Percentiles rank a stretch among this genome's conserved stretches.
These are phyloP conservation scores for Backusella macrospora DNA, from an alignment of 192 early-diverging fungal species.

Conservation along the genomic window DNA sequence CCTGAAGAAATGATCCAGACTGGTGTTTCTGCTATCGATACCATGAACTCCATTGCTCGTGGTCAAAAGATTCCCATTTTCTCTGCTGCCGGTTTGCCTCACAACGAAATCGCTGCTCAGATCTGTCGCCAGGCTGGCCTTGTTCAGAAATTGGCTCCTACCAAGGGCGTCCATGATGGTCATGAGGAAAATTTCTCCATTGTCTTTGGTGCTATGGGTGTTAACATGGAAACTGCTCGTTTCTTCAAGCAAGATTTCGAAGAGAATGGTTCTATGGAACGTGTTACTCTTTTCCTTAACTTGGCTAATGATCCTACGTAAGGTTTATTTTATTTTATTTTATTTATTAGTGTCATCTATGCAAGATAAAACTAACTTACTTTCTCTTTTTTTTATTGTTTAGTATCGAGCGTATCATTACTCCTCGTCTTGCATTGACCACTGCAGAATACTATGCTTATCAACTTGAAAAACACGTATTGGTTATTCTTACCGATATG, in stretches of 20 bases:
- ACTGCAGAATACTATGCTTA: slow-evolving; percentile 99
- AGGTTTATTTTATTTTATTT: slow-evolving; percentile 30
- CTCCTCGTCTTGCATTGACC: slow-evolving; percentile 97
- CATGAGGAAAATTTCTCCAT: slow-evolving; percentile 99
- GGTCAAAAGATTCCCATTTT: slow-evolving; percentile 99
- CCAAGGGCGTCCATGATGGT: slow-evolving; percentile 91
- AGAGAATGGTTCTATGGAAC: slow-evolving; percentile 98
- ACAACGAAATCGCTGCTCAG: slow-evolving; percentile 99
- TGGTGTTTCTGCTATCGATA: slow-evolving; percentile 98
- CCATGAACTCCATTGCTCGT: slow-evolving; percentile 99
- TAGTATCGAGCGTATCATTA: slow-evolving; percentile 99
- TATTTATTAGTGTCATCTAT: background rate
- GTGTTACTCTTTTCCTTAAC: slow-evolving; percentile 98
- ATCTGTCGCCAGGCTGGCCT: slow-evolving; percentile 99
- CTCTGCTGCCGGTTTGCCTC: slow-evolving; percentile 96
- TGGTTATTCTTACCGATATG: slow-evolving; percentile 99
- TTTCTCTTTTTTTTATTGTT: background rate
- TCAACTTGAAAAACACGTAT: slow-evolving; percentile 98
- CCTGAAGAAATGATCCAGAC: slow-evolving; percentile 99
- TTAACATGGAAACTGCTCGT: slow-evolving; percentile 99
- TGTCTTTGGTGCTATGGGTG: slow-evolving; percentile 99
- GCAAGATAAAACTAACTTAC: background rate
- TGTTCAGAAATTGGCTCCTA: slow-evolving; percentile 82
- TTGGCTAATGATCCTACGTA: slow-evolving; percentile 98
- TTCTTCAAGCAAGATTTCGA: slow-evolving; percentile 99